Evolutionary conservation across 495 filamentous ascomycete genomes (phyloP).

Genomic region (Penicillium pulvis): DNA sequence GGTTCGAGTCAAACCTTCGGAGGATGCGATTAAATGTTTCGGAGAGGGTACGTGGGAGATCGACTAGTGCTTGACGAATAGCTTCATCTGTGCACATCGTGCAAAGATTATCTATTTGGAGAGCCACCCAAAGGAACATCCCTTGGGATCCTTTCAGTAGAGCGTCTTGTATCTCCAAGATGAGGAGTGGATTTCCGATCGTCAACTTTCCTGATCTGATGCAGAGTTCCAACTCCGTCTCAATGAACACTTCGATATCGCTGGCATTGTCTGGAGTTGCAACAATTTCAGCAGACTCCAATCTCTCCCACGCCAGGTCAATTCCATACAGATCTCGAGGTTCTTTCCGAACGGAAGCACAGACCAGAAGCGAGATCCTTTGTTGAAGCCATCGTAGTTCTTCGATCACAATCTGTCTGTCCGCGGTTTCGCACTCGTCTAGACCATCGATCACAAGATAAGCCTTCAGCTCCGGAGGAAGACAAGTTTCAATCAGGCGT

Average conservation of each 20-base stretch:
- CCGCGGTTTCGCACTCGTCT: neutral
- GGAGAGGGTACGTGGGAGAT: conserved; percentile 32
- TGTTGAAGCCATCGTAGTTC: conserved; percentile 3
- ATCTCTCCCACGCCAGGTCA: neutral
- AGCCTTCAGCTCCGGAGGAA: neutral
- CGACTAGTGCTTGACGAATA: conserved; percentile 38
- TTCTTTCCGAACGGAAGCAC: conserved; percentile 29
- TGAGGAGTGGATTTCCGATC: conserved; percentile 36
- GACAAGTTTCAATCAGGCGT: neutral
- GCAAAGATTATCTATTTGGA: conserved; percentile 46
- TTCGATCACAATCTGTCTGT: neutral
- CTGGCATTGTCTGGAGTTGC: conserved; percentile 42
- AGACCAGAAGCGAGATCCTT: conserved; percentile 27
- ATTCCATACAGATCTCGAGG: neutral
- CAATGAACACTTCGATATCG: conserved; percentile 42
- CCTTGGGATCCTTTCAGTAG: conserved; percentile 20
- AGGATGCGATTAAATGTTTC: conserved; percentile 46
- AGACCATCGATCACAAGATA: conserved; percentile 2
- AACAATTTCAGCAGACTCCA: neutral
- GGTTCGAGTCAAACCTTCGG: conserved; percentile 24
- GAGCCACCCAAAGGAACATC: conserved; percentile 52
- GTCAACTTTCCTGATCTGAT: conserved; percentile 33
- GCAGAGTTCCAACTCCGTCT: conserved; percentile 32
- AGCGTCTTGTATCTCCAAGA: conserved; percentile 26
- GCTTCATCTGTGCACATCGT: conserved; percentile 40